Conservation (phyloP, 108 stramenopile genomes). For the Skeletonema marinoi region DNA sequence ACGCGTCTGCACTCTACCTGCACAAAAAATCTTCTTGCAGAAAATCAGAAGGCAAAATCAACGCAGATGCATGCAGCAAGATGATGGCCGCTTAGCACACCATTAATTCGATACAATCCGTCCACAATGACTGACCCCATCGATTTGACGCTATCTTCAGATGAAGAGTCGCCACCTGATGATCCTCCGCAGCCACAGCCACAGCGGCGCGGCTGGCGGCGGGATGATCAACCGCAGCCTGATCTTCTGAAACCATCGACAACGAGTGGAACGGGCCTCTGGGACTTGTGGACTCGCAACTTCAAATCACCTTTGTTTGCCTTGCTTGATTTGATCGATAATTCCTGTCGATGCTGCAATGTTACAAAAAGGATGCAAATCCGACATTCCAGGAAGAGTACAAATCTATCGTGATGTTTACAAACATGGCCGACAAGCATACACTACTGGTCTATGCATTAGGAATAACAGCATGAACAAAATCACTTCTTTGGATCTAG, state of each 20-base stretch:
- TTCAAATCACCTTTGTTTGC: conserved; percentile 54
- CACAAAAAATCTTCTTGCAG: no score
- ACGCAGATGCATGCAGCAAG: no score
- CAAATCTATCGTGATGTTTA: conserved; percentile 4
- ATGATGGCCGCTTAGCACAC: no score
- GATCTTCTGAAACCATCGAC: background rate
- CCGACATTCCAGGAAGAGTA: background rate
- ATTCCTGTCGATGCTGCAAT: conserved; percentile 60
- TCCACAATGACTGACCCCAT: background rate
- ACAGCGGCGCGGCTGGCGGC: background rate
- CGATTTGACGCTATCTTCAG: background rate
- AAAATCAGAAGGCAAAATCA: no score
- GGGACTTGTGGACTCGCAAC: conserved; percentile 52
- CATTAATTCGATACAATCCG: no score
- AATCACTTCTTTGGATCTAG: conserved; percentile 35
- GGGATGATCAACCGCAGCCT: background rate
- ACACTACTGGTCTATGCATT: conserved; percentile 43
- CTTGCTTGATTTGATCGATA: conserved; percentile 58
- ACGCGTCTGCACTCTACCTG: no score
- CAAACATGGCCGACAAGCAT: background rate
- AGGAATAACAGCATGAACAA: conserved; percentile 34
- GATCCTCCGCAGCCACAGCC: background rate
- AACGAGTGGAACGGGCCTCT: conserved; percentile 50
- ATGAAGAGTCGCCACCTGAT: background rate
- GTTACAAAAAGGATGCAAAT: background rate